Conservation (phyloP, 495 filamentous ascomycete species). For the Penicillium angulare region DNA sequence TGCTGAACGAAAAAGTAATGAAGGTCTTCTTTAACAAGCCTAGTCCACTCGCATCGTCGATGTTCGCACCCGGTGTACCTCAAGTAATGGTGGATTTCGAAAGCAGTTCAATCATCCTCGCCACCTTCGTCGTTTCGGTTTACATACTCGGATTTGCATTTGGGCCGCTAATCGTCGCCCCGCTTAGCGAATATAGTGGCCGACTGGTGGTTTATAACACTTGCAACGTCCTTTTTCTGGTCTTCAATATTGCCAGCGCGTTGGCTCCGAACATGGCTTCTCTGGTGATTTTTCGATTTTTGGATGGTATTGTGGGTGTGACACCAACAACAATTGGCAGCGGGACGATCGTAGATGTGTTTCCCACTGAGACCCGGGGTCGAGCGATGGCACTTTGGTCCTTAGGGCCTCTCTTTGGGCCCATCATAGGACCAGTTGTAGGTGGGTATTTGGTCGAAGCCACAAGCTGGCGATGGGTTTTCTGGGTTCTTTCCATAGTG, state of each 20-base stretch:
- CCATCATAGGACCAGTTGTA: slow-evolving; percentile 58
- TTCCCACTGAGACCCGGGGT: slow-evolving; percentile 64
- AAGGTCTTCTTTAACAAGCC: slow-evolving; percentile 37
- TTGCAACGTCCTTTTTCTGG: slow-evolving; percentile 58
- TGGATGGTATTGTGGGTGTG: slow-evolving; percentile 75
- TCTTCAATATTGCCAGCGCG: slow-evolving; percentile 71
- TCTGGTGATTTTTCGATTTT: slow-evolving; percentile 69
- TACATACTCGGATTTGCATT: slow-evolving; percentile 66
- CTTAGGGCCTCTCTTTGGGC: slow-evolving; percentile 77
- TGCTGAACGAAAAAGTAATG: neutral
- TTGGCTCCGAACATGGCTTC: slow-evolving; percentile 60
- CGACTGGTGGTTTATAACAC: slow-evolving; percentile 67
- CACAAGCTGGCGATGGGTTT: slow-evolving; percentile 83
- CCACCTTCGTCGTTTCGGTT: slow-evolving; percentile 74
- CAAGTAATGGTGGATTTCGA: slow-evolving; percentile 69
- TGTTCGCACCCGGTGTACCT: slow-evolving; percentile 60
- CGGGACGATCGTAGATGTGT: slow-evolving; percentile 79
- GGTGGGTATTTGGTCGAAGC: slow-evolving; percentile 69
- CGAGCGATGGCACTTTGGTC: slow-evolving; percentile 72
- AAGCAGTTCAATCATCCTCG: slow-evolving; percentile 50
- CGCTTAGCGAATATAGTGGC: slow-evolving; percentile 75
- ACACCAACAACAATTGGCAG: slow-evolving; percentile 81
- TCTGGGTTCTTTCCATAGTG: slow-evolving; percentile 64
- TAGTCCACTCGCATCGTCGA: slow-evolving; percentile 76
- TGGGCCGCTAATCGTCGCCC: slow-evolving; percentile 72